Conservation (phyloP, 371 early-diverging fungal genomes). For the Blastocladiella emersonii region DNA sequence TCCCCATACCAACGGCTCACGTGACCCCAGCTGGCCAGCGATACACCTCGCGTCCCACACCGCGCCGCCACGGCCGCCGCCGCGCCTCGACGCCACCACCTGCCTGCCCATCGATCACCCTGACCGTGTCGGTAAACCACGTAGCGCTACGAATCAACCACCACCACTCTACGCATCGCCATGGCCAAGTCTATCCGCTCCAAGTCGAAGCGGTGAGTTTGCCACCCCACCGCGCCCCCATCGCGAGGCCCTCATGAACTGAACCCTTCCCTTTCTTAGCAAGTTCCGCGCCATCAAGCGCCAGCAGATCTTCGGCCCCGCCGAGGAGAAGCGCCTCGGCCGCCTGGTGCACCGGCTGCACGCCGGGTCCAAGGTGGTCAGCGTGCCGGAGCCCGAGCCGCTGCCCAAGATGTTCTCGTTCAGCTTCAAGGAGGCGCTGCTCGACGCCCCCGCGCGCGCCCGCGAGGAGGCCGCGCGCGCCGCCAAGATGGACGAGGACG, state of each 20-base stretch:
- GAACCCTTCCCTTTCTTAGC: not conserved
- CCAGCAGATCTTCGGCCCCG: not conserved
- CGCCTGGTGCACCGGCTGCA: not conserved
- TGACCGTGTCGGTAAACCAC: too few relatives aligned
- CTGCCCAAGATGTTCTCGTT: not conserved
- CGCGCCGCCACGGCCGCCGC: too few relatives aligned
- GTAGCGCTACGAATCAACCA: too few relatives aligned
- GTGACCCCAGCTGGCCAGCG: too few relatives aligned
- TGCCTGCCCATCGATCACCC: too few relatives aligned
- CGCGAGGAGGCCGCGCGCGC: not conserved
- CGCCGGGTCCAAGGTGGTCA: not conserved
- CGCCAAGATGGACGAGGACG: not conserved
- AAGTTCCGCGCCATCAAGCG: slow-evolving; percentile 4
- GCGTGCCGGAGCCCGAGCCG: not conserved
- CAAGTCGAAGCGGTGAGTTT: not conserved
- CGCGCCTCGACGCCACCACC: too few relatives aligned
- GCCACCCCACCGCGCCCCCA: too few relatives aligned
- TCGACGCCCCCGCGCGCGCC: not conserved
- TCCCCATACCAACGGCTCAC: too few relatives aligned
- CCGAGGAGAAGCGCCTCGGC: not conserved
- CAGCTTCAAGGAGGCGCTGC: not conserved
- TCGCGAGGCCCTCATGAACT: not conserved
- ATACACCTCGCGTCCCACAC: too few relatives aligned
- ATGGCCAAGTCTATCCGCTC: slow-evolving; percentile 2
- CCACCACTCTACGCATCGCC: not conserved